Evolutionary conservation across 1,284 basidiomycete genomes (phyloP).

Genomic region (Ustilago crameri): DNA sequence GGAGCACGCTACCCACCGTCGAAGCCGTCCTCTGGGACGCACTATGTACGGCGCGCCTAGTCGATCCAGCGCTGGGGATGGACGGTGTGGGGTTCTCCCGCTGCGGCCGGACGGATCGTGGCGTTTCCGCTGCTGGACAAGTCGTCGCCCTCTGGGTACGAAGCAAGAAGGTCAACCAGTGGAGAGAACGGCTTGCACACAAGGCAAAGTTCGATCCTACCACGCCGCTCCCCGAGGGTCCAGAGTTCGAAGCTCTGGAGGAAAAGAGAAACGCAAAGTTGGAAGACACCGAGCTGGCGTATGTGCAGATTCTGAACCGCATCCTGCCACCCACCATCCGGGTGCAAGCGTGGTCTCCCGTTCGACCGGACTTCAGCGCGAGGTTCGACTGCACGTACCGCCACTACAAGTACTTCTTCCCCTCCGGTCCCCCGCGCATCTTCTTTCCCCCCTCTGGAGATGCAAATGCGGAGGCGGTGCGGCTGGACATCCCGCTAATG

Average conservation of each 20-base stretch:
- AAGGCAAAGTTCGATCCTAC: slow-evolving; percentile 7
- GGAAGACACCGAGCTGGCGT: slow-evolving; percentile 75
- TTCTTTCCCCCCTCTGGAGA: slow-evolving; percentile 46
- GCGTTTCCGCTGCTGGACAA: slow-evolving; percentile 93
- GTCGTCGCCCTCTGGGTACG: slow-evolving; percentile 84
- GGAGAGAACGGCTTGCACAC: slow-evolving; percentile 17
- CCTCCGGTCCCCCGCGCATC: slow-evolving; percentile 46
- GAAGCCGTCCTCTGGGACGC: slow-evolving; percentile 88
- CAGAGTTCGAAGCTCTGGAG: slow-evolving; percentile 34
- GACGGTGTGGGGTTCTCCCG: slow-evolving; percentile 82
- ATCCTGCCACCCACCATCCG: slow-evolving; percentile 89
- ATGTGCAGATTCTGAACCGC: slow-evolving; percentile 85
- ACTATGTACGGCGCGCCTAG: slow-evolving; percentile 60
- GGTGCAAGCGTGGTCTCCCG: slow-evolving; percentile 93
- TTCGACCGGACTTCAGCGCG: slow-evolving; percentile 82
- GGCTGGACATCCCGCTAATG: slow-evolving; percentile 74
- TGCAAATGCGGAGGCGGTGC: slow-evolving; percentile 17
- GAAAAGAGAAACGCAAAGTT: slow-evolving; percentile 41
- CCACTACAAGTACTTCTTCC: slow-evolving; percentile 96
- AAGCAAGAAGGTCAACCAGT: slow-evolving; percentile 60
- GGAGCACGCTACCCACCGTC: slow-evolving; percentile 82
- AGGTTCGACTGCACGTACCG: slow-evolving; percentile 86
- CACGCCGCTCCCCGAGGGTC: not conserved
- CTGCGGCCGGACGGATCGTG: slow-evolving; percentile 93
- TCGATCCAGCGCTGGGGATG: slow-evolving; percentile 57